phyloP scores from a whole-genome alignment of 345 rosid species.

The Euclidium syriacum region DNA sequence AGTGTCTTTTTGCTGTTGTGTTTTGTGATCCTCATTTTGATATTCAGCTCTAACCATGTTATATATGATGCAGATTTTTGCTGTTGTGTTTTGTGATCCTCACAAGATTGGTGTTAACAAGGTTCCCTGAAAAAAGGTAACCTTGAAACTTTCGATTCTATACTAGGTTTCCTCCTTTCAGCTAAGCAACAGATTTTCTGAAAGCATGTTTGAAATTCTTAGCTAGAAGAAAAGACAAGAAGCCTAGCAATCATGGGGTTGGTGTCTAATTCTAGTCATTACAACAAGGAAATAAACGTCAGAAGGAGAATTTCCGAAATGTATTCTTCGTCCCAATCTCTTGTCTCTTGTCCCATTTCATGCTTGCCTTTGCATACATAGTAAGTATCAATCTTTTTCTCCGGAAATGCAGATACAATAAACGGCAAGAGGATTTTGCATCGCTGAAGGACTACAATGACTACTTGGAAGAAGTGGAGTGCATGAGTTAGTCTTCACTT shows the following conservation, averaged over 20 bases:
- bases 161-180: background rate
- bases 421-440: slow-evolving; percentile 82
- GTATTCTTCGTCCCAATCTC: slow-evolving; percentile 33
- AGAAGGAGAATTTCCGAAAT: slow-evolving; percentile 68
- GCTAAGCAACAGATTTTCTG: background rate
- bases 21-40: too few species aligned
- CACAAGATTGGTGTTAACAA: background rate
- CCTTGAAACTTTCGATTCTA: background rate
- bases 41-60: too few species aligned
- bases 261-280: slow-evolving; percentile 45
- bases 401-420: slow-evolving; percentile 58
- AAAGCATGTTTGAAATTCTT: background rate
- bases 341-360: background rate
- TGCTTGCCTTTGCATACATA: background rate
- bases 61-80: background rate
- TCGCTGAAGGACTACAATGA: slow-evolving; percentile 80
- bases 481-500: slow-evolving; percentile 65
- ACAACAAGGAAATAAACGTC: slow-evolving; percentile 56
- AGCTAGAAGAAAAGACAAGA: slow-evolving; percentile 4
- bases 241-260: slow-evolving; percentile 35
- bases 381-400: background rate
- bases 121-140: background rate
- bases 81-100: too few species aligned
- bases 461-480: slow-evolving; percentile 94
- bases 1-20: background rate